These are phyloP conservation scores for Xanthoconium stramineum DNA, from an alignment of 768 basidiomycete species.

Conservation along the genomic window DNA sequence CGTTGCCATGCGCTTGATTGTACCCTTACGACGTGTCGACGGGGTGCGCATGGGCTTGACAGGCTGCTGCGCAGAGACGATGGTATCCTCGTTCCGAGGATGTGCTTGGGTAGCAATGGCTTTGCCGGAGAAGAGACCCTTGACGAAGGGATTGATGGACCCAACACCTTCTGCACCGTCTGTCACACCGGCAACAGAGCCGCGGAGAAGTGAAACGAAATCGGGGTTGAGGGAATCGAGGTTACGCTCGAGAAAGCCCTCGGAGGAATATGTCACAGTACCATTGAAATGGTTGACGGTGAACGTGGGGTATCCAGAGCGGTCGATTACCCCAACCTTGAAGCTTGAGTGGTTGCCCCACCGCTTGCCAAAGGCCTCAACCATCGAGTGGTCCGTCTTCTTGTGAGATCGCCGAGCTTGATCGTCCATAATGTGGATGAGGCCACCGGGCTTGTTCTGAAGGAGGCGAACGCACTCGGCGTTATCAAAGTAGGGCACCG, in stretches of 20 bases:
- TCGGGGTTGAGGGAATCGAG: conserved; percentile 89
- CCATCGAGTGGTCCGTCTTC: conserved; percentile 92
- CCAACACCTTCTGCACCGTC: conserved; percentile 67
- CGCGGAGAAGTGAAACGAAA: conserved; percentile 85
- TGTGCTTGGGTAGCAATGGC: conserved; percentile 91
- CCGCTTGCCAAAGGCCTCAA: conserved; percentile 89
- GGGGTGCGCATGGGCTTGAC: conserved; percentile 94
- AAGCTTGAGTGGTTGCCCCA: conserved; percentile 94
- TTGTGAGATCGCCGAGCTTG: conserved; percentile 83
- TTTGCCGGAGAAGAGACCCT: conserved; percentile 82
- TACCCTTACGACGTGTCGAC: conserved; percentile 79
- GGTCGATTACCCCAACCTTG: conserved; percentile 73
- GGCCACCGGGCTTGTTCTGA: conserved; percentile 51
- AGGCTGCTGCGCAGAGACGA: conserved; percentile 90
- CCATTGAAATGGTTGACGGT: conserved; percentile 91
- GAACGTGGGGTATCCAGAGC: conserved; percentile 81
- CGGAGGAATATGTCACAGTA: conserved; percentile 86
- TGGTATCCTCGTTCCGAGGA: conserved; percentile 90
- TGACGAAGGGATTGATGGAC: conserved; percentile 88
- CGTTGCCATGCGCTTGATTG: conserved; percentile 49
- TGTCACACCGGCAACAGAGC: conserved; percentile 34
- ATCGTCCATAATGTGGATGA: conserved; percentile 98
- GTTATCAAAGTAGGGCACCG: conserved; percentile 85
- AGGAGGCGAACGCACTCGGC: conserved; percentile 77
- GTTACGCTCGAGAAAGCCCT: conserved; percentile 86